A percentile compares a stretch with the other conserved stretches of the same genome.
Conservation (phyloP, 305 asterid genomes). For the Fraxinus xanthoxyloides region DNA sequence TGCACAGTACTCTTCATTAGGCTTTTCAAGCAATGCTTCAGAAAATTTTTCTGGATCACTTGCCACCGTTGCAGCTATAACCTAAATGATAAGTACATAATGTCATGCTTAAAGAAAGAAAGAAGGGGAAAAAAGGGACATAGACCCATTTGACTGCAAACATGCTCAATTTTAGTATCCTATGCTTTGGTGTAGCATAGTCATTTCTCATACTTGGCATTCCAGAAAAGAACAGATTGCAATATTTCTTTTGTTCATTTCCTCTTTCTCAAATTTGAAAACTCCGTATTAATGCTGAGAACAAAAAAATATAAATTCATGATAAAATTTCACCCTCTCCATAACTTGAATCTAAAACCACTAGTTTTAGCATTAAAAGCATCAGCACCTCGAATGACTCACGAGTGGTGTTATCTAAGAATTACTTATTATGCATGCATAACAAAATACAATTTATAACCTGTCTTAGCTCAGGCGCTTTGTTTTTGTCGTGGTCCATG, state of each 20-base stretch:
- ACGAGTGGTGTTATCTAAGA: slow-evolving; percentile 4
- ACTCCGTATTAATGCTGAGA: slow-evolving; percentile 3
- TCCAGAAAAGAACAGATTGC: not conserved
- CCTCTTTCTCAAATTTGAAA: not conserved
- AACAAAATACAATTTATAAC: slow-evolving; percentile 33
- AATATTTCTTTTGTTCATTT: not conserved
- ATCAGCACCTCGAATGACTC: not conserved
- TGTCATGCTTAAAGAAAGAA: not conserved
- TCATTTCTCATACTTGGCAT: not conserved
- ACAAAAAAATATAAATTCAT: not conserved
- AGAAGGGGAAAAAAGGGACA: not conserved
- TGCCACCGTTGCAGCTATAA: slow-evolving; percentile 86
- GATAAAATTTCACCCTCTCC: not conserved
- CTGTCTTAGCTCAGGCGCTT: slow-evolving; percentile 90
- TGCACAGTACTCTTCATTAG: slow-evolving; percentile 77
- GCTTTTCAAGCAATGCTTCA: slow-evolving; percentile 84
- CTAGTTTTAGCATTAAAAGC: not conserved
- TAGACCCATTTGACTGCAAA: not conserved
- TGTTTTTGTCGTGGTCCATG: slow-evolving; percentile 82
- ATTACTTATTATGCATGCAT: not conserved
- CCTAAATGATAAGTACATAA: slow-evolving; percentile 41
- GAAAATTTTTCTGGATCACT: slow-evolving; percentile 77
- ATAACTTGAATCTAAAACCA: slow-evolving; percentile 7
- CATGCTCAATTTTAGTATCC: not conserved
- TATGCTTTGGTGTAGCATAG: not conserved